Evolutionary conservation across 371 early-diverging fungal species (phyloP).

Genomic region (Rhizomucor pusillus): DNA sequence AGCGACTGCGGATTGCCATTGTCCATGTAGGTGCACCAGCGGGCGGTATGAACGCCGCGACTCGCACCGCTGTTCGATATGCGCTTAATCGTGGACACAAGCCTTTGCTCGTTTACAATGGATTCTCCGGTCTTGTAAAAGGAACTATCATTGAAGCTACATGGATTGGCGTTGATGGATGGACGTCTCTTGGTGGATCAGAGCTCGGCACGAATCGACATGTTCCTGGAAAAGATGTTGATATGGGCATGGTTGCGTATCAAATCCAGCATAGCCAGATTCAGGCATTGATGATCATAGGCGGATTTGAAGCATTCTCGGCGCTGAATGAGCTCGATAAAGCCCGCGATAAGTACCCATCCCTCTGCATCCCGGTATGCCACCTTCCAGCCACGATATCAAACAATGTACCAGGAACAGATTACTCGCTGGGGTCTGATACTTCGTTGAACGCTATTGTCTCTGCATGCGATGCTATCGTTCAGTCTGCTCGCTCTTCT

Average conservation of each 20-base stretch:
- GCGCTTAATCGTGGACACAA: conserved; percentile 82
- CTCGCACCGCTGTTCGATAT: conserved; percentile 69
- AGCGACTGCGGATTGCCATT: conserved; percentile 84
- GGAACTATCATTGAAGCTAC: conserved; percentile 74
- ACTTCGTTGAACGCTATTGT: conserved; percentile 98
- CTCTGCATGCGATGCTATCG: conserved; percentile 91
- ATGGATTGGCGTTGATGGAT: conserved; percentile 90
- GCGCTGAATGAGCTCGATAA: conserved; percentile 69
- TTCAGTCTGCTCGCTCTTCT: conserved; percentile 86
- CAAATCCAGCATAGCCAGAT: conserved; percentile 89
- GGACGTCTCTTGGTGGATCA: conserved; percentile 93
- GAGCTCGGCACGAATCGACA: conserved; percentile 94
- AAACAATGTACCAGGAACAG: conserved; percentile 99
- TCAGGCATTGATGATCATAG: conserved; percentile 88
- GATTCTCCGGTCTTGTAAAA: conserved; percentile 89
- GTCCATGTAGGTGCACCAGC: conserved; percentile 94
- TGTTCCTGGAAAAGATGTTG: conserved; percentile 78
- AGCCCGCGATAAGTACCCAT: conserved; percentile 74
- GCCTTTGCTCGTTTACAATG: conserved; percentile 84
- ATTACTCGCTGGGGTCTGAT: conserved; percentile 94
- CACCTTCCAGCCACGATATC: conserved; percentile 96
- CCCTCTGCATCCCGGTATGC: conserved; percentile 92
- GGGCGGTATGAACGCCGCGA: conserved; percentile 48
- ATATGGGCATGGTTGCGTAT: conserved; percentile 78
- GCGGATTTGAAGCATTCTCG: conserved; percentile 93